These are phyloP conservation scores for Suhomyces kunorum DNA, from an alignment of 1,139 yeast species.

Conservation along the genomic window DNA sequence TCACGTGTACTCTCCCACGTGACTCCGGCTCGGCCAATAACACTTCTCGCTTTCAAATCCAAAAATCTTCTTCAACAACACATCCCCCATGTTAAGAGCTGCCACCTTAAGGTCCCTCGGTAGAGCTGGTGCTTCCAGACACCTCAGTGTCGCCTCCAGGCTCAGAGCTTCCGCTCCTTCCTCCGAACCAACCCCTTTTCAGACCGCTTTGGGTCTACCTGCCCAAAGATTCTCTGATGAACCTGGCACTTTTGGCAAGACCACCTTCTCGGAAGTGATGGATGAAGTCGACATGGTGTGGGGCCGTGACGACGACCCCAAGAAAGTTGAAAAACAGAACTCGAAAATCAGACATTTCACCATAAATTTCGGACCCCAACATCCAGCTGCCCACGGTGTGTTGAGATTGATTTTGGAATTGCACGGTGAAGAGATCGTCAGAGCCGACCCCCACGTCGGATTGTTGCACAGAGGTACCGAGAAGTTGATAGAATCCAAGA, in stretches of 20 bases:
- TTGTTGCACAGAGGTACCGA: conserved; percentile 87
- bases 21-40: conserved; percentile 20
- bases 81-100: conserved; percentile 25
- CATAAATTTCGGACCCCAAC: conserved; percentile 90
- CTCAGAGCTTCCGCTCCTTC: conserved; percentile 22
- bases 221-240: conserved; percentile 39
- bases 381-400: conserved; percentile 95
- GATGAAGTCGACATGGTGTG: conserved; percentile 52
- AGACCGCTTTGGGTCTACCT: conserved; percentile 40
- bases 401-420: conserved; percentile 81
- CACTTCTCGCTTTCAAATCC: conserved; percentile 21
- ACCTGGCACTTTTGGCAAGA: conserved; percentile 38
- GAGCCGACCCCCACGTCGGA: conserved; percentile 90
- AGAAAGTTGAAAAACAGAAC: conserved; percentile 46
- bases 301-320: conserved; percentile 49
- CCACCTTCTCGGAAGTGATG: conserved; percentile 48
- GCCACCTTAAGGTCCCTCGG: conserved; percentile 18
- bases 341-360: conserved; percentile 82
- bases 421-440: conserved; percentile 84
- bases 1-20: conserved; percentile 2
- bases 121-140: conserved; percentile 12
- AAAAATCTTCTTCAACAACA: conserved; percentile 7
- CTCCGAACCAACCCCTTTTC: conserved; percentile 29
- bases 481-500: conserved; percentile 80
- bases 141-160: conserved; percentile 20